phyloP scores from a whole-genome alignment of 768 basidiomycete species.

The Piloderma croceum region DNA sequence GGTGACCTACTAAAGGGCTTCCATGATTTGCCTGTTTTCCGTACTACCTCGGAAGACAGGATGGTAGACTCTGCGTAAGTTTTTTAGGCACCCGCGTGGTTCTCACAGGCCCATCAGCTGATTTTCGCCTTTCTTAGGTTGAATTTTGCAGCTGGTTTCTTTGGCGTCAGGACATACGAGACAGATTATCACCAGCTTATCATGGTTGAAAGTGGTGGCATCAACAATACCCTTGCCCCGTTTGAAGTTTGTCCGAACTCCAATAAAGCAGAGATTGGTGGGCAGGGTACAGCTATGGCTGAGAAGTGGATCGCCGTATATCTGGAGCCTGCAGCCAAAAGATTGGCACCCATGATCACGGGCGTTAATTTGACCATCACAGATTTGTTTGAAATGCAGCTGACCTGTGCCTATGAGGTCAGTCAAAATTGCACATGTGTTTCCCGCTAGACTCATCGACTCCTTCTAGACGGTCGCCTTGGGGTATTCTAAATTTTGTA shows the following conservation, averaged over 20 bases:
- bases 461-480: constrained; percentile 38
- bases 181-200: constrained; percentile 42
- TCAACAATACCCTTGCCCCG: constrained; percentile 45
- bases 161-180: constrained; percentile 36
- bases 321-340: constrained; percentile 29
- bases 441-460: not conserved
- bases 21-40: constrained; percentile 42
- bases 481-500: constrained; percentile 46
- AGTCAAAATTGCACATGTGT: not conserved
- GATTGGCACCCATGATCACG: constrained; percentile 28
- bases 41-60: constrained; percentile 39
- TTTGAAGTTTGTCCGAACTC: constrained; percentile 30
- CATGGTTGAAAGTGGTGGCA: constrained; percentile 37
- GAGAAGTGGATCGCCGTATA: constrained; percentile 36
- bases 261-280: constrained; percentile 17
- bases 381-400: constrained; percentile 32
- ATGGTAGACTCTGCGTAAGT: not conserved
- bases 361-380: constrained; percentile 26
- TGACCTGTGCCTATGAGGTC: constrained; percentile 36
- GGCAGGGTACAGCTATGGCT: constrained; percentile 18
- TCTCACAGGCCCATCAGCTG: constrained; percentile 32
- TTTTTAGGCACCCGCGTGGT: constrained; percentile 7
- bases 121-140: too few relatives aligned
- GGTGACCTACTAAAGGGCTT: constrained; percentile 39
- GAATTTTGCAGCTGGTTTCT: constrained; percentile 50